Evolutionary conservation across 1,284 basidiomycete species (phyloP).

Genomic region (Puccinia polysora): DNA sequence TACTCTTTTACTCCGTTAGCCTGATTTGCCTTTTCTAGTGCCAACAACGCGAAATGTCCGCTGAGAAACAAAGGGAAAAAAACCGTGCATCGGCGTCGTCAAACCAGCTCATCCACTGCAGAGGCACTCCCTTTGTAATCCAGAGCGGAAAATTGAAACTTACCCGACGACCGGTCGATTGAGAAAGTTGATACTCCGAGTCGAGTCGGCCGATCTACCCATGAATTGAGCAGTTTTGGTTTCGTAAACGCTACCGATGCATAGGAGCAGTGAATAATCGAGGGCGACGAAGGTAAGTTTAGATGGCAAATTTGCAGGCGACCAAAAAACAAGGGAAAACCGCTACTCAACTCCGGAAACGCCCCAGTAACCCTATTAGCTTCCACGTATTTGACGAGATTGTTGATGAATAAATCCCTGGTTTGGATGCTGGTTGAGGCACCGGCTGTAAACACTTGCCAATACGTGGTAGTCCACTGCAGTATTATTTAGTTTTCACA

Average conservation of each 20-base stretch:
- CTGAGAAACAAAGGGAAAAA: background rate
- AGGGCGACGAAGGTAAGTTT: background rate
- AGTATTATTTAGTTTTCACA: no score
- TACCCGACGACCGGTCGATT: constrained; percentile 52
- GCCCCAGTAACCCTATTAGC: constrained; percentile 52
- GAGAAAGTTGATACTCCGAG: constrained; percentile 52
- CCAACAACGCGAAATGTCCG: constrained; percentile 53
- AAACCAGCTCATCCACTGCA: background rate
- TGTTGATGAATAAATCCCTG: constrained; percentile 50
- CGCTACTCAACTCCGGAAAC: constrained; percentile 52
- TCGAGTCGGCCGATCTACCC: constrained; percentile 45
- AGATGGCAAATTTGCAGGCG: background rate
- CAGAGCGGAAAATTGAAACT: background rate
- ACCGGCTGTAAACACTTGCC: constrained; percentile 53
- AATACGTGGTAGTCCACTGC: constrained; percentile 50
- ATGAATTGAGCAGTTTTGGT: constrained; percentile 46
- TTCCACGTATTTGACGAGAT: constrained; percentile 50
- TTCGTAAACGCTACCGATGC: constrained; percentile 46
- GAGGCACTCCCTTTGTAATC: no score
- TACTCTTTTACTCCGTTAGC: constrained; percentile 48
- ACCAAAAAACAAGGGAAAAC: constrained; percentile 39
- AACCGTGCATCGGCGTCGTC: background rate
- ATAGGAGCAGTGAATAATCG: background rate
- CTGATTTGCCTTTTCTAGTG: constrained; percentile 51
- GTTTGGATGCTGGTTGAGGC: constrained; percentile 47